phyloP scores from a whole-genome alignment of 805 yeast species.

The Pichia californica region DNA sequence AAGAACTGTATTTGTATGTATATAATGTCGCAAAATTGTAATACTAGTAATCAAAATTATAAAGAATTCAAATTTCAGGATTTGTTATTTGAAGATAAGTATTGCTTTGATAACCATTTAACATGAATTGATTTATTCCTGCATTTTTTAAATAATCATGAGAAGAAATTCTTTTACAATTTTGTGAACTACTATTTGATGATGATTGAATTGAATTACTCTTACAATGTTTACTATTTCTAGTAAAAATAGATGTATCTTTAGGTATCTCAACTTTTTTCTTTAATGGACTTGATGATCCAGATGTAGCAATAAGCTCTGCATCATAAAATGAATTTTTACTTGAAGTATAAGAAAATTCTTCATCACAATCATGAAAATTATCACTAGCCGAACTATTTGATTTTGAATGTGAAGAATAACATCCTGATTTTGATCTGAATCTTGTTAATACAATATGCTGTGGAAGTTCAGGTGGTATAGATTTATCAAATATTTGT shows the following conservation, averaged over 20 bases:
- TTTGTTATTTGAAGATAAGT: constrained; percentile 17
- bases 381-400: too few relatives aligned
- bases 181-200: constrained; percentile 9
- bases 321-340: not conserved
- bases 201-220: not conserved
- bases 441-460: not conserved
- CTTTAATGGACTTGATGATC: not conserved
- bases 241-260: constrained; percentile 23
- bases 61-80: constrained; percentile 1
- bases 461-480: constrained; percentile 7
- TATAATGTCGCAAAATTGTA: too few relatives aligned
- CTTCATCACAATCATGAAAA: constrained; percentile 4
- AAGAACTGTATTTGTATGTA: too few relatives aligned
- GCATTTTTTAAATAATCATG: constrained; percentile 17
- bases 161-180: constrained; percentile 17
- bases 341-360: constrained; percentile 2
- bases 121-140: constrained; percentile 26
- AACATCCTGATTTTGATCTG: too few relatives aligned
- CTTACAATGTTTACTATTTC: constrained; percentile 11
- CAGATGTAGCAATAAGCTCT: too few relatives aligned
- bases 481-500: constrained; percentile 4
- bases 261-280: constrained; percentile 14
- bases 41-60: too few relatives aligned
- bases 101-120: constrained; percentile 25
- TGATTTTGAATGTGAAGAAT: too few relatives aligned